These are phyloP conservation scores for Populus pruinosa DNA, from an alignment of 345 rosid genomes.

Conservation along the genomic window DNA sequence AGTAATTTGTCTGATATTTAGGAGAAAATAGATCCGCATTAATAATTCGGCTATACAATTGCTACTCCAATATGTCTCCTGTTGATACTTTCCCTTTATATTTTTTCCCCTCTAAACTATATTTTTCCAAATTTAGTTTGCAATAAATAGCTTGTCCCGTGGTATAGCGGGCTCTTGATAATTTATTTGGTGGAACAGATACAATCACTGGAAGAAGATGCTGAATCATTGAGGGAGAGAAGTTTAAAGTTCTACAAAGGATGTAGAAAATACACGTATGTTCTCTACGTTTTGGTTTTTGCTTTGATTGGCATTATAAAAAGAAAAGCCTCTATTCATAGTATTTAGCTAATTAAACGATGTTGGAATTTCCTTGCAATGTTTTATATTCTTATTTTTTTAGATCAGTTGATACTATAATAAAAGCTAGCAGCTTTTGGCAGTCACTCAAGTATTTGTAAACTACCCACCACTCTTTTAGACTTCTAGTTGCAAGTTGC, in stretches of 20 bases:
- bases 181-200: constrained; percentile 52
- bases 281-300: neutral
- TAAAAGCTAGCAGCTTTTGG: neutral
- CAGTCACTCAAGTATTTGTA: neutral
- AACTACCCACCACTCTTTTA: neutral
- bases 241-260: constrained; percentile 95
- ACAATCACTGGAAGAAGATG: constrained; percentile 86
- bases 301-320: neutral
- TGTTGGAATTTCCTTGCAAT: neutral
- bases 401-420: neutral
- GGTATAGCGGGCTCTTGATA: neutral
- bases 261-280: constrained; percentile 96
- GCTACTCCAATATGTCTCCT: neutral
- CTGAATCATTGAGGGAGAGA: constrained; percentile 79
- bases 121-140: neutral
- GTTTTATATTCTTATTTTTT: neutral
- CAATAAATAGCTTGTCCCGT: neutral
- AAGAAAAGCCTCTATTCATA: neutral
- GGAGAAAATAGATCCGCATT: constrained; percentile 7
- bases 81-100: neutral
- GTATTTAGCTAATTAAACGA: neutral
- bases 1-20: neutral
- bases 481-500: neutral
- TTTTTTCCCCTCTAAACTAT: neutral
- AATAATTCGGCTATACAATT: neutral